Evolutionary conservation across 257 asterid species (phyloP).

Genomic region (Apocynum venetum): DNA sequence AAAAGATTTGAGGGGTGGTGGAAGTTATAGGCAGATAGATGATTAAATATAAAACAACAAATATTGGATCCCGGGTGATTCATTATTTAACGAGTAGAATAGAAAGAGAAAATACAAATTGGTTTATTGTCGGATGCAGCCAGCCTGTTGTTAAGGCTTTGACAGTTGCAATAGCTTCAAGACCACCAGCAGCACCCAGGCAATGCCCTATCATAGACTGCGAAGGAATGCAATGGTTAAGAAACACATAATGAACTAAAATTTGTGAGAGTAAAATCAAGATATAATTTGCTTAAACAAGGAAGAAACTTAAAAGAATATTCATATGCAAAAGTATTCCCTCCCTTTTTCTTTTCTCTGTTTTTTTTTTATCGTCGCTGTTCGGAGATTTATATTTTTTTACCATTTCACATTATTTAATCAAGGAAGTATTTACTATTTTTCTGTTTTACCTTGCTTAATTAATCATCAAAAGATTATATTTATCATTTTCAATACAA

Average conservation of each 20-base stretch:
- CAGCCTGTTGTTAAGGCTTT: constrained; percentile 90
- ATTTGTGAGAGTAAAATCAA: background rate
- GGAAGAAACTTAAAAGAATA: background rate
- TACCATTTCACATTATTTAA: too few species aligned
- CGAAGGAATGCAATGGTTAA: constrained; percentile 15
- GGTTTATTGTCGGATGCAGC: constrained; percentile 90
- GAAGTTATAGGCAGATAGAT: background rate
- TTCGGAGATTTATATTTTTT: too few species aligned
- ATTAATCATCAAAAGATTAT: too few species aligned
- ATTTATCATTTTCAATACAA: too few species aligned
- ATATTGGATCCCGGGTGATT: background rate
- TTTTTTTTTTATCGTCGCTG: background rate
- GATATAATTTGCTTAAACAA: background rate
- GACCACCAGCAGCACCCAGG: constrained; percentile 96
- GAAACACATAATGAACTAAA: constrained; percentile 5
- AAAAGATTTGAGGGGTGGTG: background rate
- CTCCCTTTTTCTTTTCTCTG: background rate
- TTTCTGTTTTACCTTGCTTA: too few species aligned
- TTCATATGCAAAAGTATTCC: background rate
- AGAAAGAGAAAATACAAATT: constrained; percentile 48
- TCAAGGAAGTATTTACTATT: too few species aligned
- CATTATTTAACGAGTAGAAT: constrained; percentile 1
- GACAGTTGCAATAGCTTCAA: constrained; percentile 89
- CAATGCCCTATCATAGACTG: constrained; percentile 99
- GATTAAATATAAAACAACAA: background rate